Percentiles rank a stretch among this genome's conserved stretches.
These are phyloP conservation scores for Pisolithus thermaeus DNA, from an alignment of 1,284 basidiomycete genomes.

Conservation along the genomic window DNA sequence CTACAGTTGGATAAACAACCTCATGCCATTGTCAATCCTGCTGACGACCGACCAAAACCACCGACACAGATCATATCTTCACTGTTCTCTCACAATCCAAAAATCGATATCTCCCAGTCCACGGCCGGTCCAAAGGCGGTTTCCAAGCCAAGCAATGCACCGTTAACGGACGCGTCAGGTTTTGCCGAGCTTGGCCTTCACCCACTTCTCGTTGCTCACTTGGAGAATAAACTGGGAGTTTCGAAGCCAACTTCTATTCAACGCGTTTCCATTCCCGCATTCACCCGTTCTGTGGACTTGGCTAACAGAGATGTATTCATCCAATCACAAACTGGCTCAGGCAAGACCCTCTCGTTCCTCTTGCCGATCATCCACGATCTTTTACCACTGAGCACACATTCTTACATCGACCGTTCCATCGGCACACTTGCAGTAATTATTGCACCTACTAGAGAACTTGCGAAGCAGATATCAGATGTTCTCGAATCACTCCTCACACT, in stretches of 20 bases:
- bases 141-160: constrained; percentile 77
- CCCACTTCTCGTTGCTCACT: constrained; percentile 75
- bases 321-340: constrained; percentile 97
- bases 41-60: constrained; percentile 29
- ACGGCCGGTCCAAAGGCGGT: constrained; percentile 23
- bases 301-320: constrained; percentile 81
- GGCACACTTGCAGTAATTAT: constrained; percentile 95
- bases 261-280: constrained; percentile 70
- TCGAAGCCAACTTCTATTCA: constrained; percentile 90
- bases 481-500: constrained; percentile 84
- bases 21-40: constrained; percentile 11
- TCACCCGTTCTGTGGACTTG: constrained; percentile 47
- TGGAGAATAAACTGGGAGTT: constrained; percentile 79
- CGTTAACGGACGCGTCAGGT: constrained; percentile 65
- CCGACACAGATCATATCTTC: constrained; percentile 82
- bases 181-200: constrained; percentile 78
- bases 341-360: constrained; percentile 94
- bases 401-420: constrained; percentile 83
- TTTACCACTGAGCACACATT: constrained; percentile 79
- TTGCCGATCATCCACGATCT: constrained; percentile 95
- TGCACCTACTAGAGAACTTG: constrained; percentile 91
- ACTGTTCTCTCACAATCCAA: constrained; percentile 82
- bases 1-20: constrained; percentile 35
- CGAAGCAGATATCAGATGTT: constrained; percentile 92
- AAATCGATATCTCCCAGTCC: constrained; percentile 41